Evolutionary conservation across 352 stramenopile species (phyloP).

Genomic region (Saprolegnia parasitica): DNA sequence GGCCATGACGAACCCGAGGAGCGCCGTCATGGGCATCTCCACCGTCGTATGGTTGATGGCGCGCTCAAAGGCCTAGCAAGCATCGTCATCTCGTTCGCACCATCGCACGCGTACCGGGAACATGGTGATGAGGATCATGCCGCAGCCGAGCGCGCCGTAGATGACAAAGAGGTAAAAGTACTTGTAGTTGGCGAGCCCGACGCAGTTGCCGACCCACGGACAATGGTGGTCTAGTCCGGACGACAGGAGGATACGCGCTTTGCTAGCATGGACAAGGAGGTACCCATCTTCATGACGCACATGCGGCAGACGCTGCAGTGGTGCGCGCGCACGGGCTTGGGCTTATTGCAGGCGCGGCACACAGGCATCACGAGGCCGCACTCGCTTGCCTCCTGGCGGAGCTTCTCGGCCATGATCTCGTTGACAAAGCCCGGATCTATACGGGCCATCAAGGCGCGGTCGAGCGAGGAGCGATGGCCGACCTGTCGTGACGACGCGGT

Average conservation of each 20-base stretch:
- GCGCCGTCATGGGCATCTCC: constrained; percentile 43
- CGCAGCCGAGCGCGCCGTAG: constrained; percentile 62
- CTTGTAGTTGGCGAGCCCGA: constrained; percentile 82
- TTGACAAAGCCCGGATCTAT: constrained; percentile 80
- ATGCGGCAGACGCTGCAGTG: constrained; percentile 84
- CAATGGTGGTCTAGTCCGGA: constrained; percentile 99
- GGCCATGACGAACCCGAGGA: constrained; percentile 71
- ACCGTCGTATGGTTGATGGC: constrained; percentile 26
- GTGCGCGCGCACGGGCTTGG: constrained; percentile 74
- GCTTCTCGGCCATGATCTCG: constrained; percentile 46
- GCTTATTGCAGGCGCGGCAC: constrained; percentile 62
- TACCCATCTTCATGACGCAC: constrained; percentile 84
- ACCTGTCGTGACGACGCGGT: constrained; percentile 74
- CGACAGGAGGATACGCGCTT: too few relatives aligned
- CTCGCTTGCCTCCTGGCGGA: constrained; percentile 52
- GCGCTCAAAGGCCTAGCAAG: constrained; percentile 10
- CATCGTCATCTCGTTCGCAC: background rate
- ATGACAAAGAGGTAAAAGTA: constrained; percentile 84
- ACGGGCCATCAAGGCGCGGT: background rate
- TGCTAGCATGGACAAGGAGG: background rate
- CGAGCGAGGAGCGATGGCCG: background rate
- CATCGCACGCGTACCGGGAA: constrained; percentile 47
- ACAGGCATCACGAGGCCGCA: constrained; percentile 50
- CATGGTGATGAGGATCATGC: constrained; percentile 53
- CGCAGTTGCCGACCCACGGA: constrained; percentile 91